A percentile compares a stretch with the other conserved stretches of the same genome.
Conservation (phyloP, 768 basidiomycete species). For the Suillus luteus region DNA sequence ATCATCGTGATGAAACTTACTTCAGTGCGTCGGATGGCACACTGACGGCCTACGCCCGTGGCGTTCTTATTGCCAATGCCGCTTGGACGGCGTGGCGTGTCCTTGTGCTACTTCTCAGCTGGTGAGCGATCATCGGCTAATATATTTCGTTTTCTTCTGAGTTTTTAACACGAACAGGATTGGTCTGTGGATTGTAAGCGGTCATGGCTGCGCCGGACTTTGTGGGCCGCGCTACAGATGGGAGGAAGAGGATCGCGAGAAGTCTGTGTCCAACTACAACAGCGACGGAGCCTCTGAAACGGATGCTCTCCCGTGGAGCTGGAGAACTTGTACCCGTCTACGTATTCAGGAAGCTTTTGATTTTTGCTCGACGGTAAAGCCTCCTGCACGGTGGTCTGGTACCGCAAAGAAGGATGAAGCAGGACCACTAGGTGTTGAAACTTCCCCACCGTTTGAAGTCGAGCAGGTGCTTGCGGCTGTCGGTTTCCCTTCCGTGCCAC, state of each 20-base stretch:
- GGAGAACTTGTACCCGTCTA: constrained; percentile 70
- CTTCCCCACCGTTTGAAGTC: constrained; percentile 46
- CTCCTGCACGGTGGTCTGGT: constrained; percentile 37
- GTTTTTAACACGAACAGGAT: constrained; percentile 44
- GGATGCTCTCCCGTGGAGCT: constrained; percentile 71
- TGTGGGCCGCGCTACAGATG: constrained; percentile 83
- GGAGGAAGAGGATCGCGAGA: constrained; percentile 79
- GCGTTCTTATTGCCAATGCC: constrained; percentile 76
- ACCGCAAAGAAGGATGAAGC: constrained; percentile 34
- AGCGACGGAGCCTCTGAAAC: constrained; percentile 45
- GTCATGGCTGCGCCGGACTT: constrained; percentile 75
- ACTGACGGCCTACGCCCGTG: constrained; percentile 75
- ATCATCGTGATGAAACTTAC: constrained; percentile 69
- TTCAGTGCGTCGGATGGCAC: constrained; percentile 65
- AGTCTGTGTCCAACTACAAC: constrained; percentile 48
- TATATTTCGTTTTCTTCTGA: not conserved
- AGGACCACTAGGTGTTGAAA: constrained; percentile 31
- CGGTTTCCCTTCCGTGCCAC: constrained; percentile 50
- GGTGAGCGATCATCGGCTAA: constrained; percentile 44
- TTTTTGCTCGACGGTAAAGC: constrained; percentile 63
- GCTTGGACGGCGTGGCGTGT: constrained; percentile 80
- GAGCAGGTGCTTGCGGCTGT: constrained; percentile 60
- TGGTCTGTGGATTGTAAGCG: constrained; percentile 78
- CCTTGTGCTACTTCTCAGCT: constrained; percentile 67
- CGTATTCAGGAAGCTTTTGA: constrained; percentile 81